phyloP scores from a whole-genome alignment of 2,329 filamentous ascomycete genomes.

The Hansfordia pulvinata region DNA sequence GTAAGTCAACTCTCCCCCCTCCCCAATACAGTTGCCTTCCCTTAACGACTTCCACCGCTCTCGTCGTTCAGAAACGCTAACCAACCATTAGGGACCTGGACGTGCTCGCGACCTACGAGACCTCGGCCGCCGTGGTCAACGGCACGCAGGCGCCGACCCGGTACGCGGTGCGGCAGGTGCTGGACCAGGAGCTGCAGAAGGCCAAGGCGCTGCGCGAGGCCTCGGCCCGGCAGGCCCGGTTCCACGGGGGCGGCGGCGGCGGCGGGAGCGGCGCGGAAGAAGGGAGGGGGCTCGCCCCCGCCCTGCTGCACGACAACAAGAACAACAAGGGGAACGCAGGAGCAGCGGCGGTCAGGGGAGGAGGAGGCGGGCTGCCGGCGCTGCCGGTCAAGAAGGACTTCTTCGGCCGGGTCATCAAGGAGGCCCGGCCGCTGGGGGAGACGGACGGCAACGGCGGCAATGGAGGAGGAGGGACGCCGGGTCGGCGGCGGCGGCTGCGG shows the following conservation, averaged over 20 bases:
- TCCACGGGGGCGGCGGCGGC: conserved; percentile 33
- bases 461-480: conserved; percentile 13
- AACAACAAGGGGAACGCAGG: conserved; percentile 24
- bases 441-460: conserved; percentile 20
- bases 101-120: conserved; percentile 60
- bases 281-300: too few relatives aligned
- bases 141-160: conserved; percentile 58
- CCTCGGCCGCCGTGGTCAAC: conserved; percentile 38
- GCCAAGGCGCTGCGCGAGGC: conserved; percentile 55
- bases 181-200: conserved; percentile 79
- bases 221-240: conserved; percentile 51
- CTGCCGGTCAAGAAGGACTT: conserved; percentile 24
- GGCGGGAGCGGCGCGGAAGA: conserved; percentile 8
- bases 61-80: too few relatives aligned
- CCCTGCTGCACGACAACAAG: too few relatives aligned
- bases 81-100: conserved; percentile 51
- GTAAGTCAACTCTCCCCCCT: conserved; percentile 33
- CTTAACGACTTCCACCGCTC: too few relatives aligned
- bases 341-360: conserved; percentile 13
- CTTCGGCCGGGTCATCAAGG: conserved; percentile 22
- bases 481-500: conserved; percentile 21
- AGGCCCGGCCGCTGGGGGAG: conserved; percentile 18
- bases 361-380: conserved; percentile 16
- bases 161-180: conserved; percentile 86
- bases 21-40: neutral